Percentiles rank a stretch among this genome's conserved stretches.
Evolutionary conservation across 192 early-diverging fungal genomes (phyloP).

Genomic region (Helicostylum pulchrum): DNA sequence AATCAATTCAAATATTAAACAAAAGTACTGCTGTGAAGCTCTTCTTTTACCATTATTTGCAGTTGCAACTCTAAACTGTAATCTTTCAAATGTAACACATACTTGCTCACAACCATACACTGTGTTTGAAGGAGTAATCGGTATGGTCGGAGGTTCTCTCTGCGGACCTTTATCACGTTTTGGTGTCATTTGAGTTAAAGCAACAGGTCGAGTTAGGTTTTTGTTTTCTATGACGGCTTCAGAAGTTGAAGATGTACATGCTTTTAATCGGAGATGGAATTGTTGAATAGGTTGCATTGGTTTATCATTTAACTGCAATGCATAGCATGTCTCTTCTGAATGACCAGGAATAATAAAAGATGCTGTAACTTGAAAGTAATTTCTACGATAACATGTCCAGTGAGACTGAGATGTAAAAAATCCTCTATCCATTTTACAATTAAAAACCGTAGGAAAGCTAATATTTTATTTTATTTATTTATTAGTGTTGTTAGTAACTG

Average conservation of each 20-base stretch:
- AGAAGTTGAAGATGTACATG: slow-evolving; percentile 31
- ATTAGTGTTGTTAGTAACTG: neutral
- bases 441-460: slow-evolving; percentile 5
- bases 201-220: slow-evolving; percentile 62
- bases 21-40: slow-evolving; percentile 86
- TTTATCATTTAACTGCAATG: slow-evolving; percentile 38
- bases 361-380: slow-evolving; percentile 85
- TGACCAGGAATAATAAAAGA: slow-evolving; percentile 44
- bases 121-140: slow-evolving; percentile 18
- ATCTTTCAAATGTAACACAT: slow-evolving; percentile 73
- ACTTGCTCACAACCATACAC: slow-evolving; percentile 27
- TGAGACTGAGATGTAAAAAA: slow-evolving; percentile 5
- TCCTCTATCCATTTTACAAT: slow-evolving; percentile 16
- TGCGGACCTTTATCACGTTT: slow-evolving; percentile 95
- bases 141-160: slow-evolving; percentile 16
- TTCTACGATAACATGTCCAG: slow-evolving; percentile 91
- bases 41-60: slow-evolving; percentile 86
- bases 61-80: slow-evolving; percentile 92
- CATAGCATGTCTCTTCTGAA: slow-evolving; percentile 27
- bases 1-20: slow-evolving; percentile 64
- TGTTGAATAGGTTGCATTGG: slow-evolving; percentile 47
- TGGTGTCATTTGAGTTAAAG: slow-evolving; percentile 82
- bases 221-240: slow-evolving; percentile 58
- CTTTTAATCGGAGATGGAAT: slow-evolving; percentile 62
- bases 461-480: too few relatives aligned